Base-by-base conservation (phyloP, 1,139 yeast genomes). In the Diutina pseudorugosa region DNA sequence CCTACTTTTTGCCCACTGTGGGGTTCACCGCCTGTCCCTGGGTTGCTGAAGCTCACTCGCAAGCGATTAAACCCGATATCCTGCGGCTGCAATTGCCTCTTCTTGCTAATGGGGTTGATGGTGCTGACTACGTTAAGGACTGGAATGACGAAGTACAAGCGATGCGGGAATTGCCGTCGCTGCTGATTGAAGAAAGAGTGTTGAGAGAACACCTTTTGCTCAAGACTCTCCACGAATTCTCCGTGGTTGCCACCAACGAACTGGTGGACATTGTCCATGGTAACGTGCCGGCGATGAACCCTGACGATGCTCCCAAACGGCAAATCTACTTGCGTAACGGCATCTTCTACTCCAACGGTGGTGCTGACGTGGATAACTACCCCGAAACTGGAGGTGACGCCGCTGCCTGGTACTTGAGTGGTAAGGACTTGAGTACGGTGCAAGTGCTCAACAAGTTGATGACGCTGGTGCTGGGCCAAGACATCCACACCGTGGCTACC, bases 111-210 rank as follows among this genome's bases (percentile, higher is more conserved):
- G 87, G 86, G 36, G 73, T 76, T 27, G 85, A 80, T 58, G 83
- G 82, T 23, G 76, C 79, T 21, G 82, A 74, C 52, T 62, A 71
- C 40, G 76, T 72, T 55, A 80, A 83, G 60, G 96, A 90, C 60
- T 91, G 95, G 90, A 90, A 90, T 64, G 96, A 86, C 58, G 97
- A 93, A 60, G 81, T 83, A 61, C 98, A 93, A 70, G 75, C 88
- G 6, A 75, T 89, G 51, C 79, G 82, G 57, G 97, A 89, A 59
- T 73, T 89, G 57, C 82, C 88, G 27, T 73, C 72, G 50, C 62
- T 71, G 3, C 67, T 77, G 30, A 66, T 88, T 54, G 80, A 80
- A 55, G 91, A 86, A 57, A 78, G 93, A 56, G 73, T 90, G 52
- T 70, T 83, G 55, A 79, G 93, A 60, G 98, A 93, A 63, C 82